Base-by-base conservation (phyloP, 495 filamentous ascomycete species). In the Pyronema domesticum region DNA sequence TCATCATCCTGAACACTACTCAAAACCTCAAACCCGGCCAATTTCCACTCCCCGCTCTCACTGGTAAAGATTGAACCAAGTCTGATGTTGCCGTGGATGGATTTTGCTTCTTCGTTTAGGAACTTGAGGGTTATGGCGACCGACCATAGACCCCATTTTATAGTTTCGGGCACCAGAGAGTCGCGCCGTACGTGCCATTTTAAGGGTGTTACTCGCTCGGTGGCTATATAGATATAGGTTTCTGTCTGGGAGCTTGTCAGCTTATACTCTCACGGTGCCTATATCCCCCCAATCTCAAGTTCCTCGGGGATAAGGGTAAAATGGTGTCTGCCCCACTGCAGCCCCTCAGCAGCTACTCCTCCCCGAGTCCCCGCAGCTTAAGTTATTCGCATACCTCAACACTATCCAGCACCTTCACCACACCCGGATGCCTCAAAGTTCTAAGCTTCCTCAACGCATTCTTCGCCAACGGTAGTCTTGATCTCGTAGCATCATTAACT, bases 31-130 rank as follows among this genome's bases (percentile, higher is more conserved):
- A 96, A 91, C 7, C 91, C 91, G 3, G 84, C 87, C 3, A 98
- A 70, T 66, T 91, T 95, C 91, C 91, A 98, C 66, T 96, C 91
- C 33, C 91, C 91, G 68, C 91, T 95, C 66, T 96, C 89, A 66
- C 86, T 84, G 11, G 81, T 85, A 65, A 82, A 96, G 58, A 98
- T 76, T 0, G 89, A 94, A 1, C 85, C 83, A 17, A 82, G 79
- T 52, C 85, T 77, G 30, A 96, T 72, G 56, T 76, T 85, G 37
- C 89, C 91, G 61, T 98, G 91, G 4, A 96, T 79, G 0, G 87
- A 94, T 4, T 81, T 74, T 1, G 89, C 91, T 59, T 96, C 93
- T 37, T 85, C 82, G 62, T 96, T 95, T 61, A 98, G 85, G 61
- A 98, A 98, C 63, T 89, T 93, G 42, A 96, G 68, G 0, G 91